Conservation (phyloP, 768 basidiomycete species). For the Pleurotus djamor region DNA sequence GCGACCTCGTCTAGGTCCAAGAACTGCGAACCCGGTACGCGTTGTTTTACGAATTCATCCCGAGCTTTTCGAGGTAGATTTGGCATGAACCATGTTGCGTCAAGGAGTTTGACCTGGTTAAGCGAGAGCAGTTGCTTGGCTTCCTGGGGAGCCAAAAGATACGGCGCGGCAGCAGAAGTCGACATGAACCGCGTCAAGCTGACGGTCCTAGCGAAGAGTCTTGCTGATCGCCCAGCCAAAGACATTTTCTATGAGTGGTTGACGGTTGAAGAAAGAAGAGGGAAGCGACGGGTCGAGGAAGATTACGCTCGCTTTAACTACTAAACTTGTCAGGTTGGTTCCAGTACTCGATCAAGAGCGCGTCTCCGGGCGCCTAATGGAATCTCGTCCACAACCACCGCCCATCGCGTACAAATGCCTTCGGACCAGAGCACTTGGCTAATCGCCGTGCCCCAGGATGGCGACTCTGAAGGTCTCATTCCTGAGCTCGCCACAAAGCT, state of each 20-base stretch:
- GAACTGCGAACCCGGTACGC: constrained; percentile 71
- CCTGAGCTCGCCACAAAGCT: constrained; percentile 69
- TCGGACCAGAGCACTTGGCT: constrained; percentile 97
- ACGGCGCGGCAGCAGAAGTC: constrained; percentile 32
- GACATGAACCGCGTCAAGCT: constrained; percentile 29
- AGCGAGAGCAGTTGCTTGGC: constrained; percentile 35
- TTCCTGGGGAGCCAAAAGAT: constrained; percentile 51
- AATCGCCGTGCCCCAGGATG: constrained; percentile 81
- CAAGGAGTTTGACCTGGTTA: constrained; percentile 48
- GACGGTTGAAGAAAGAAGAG: too few species aligned
- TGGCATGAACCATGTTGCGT: constrained; percentile 96
- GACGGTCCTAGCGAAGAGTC: too few species aligned
- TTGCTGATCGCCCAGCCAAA: not conserved
- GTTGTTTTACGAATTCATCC: constrained; percentile 65
- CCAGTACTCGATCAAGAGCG: too few species aligned
- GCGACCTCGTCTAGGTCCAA: constrained; percentile 82
- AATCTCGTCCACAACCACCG: too few species aligned
- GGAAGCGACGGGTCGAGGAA: too few species aligned
- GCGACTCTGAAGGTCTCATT: constrained; percentile 74
- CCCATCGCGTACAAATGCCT: constrained; percentile 55
- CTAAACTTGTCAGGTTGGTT: too few species aligned
- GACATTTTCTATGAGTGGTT: not conserved
- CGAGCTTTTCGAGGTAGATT: constrained; percentile 67
- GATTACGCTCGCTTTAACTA: too few species aligned
- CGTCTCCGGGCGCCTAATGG: too few species aligned